Base-by-base conservation (phyloP, 805 yeast genomes). In the Wickerhamomyces bovis region DNA sequence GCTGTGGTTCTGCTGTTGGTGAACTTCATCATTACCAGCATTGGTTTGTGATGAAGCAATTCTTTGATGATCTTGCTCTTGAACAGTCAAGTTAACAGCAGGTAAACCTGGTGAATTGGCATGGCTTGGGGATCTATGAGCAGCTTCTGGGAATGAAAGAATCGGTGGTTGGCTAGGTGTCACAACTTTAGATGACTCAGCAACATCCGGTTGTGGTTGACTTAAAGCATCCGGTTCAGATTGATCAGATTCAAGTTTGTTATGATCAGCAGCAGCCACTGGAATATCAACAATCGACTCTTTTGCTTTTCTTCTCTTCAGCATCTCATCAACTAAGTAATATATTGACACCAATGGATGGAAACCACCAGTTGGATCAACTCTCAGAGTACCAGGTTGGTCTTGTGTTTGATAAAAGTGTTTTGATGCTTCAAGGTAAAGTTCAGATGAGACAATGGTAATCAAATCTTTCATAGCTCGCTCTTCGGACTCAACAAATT, bases 341-440 rank as follows among this genome's bases (percentile, higher is more conserved):
- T 94, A 94, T 35, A 92, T 83, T 7, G 96, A 88, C 12, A 92
- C 68, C 52, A 90, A 72, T 0, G 99, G 98, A 66, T 90, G 95
- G 64, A 77, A 90, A 1, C 90, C 92, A 45, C 77, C 73, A 1
- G 96, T 86, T 15, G 98, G 97, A 64, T 73, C 60, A 10, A 52
- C 50, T 28, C 35, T 45, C 21, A 53, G 16, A 2, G 45, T 22
- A 10, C 47, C 51, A n/a, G 42, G 36, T 26, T 35, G 43, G 6
- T 44, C 45, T 21, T 51, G 41, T 1, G 45, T 22, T 21, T 45
- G 44, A 18, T 74, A 71, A 95, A 95, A 87, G 48, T 77, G 76
- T 22, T 70, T 76, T 25, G 75, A 71, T 26, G 88, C 81, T 53
- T 72, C 67, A 49, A 71, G 77, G 63, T 94, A 94, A 50, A 78